Percentiles rank a stretch among this genome's conserved stretches.
Evolutionary conservation across 805 yeast species (phyloP).

Genomic region (Dipodascopsis uninucleata): DNA sequence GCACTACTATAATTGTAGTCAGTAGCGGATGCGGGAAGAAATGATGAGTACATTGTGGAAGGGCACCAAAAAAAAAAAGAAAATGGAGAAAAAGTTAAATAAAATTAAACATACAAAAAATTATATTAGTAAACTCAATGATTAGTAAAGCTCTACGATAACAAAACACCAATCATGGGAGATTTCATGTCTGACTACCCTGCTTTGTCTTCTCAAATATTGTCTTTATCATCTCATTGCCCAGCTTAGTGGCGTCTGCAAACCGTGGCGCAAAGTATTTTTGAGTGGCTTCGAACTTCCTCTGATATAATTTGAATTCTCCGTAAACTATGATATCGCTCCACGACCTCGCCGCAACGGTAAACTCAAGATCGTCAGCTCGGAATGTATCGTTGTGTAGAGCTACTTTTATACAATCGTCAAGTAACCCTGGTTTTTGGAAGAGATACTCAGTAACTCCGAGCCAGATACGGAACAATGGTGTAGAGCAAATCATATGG

Average conservation of each 20-base stretch:
- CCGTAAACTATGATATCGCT: slow-evolving; percentile 73
- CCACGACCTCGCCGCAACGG: slow-evolving; percentile 88
- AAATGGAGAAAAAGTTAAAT: background rate
- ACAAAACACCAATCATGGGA: background rate
- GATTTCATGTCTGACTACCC: background rate
- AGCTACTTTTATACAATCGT: slow-evolving; percentile 72
- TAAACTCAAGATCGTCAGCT: slow-evolving; percentile 87
- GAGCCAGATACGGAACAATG: slow-evolving; percentile 82
- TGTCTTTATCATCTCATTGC: slow-evolving; percentile 90
- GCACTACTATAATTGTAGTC: too few relatives aligned
- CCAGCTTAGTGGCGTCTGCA: slow-evolving; percentile 80
- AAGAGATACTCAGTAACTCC: slow-evolving; percentile 93
- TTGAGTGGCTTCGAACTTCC: slow-evolving; percentile 74
- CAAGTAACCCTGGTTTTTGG: slow-evolving; percentile 78
- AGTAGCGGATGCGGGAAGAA: too few relatives aligned
- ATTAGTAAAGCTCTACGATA: background rate
- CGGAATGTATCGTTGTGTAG: slow-evolving; percentile 64
- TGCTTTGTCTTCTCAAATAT: slow-evolving; percentile 46
- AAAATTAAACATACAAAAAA: background rate
- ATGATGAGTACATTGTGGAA: too few relatives aligned
- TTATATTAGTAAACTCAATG: background rate
- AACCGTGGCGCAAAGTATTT: slow-evolving; percentile 81
- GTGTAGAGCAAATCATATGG: slow-evolving; percentile 95
- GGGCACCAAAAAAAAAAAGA: too few relatives aligned
- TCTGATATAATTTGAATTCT: slow-evolving; percentile 65